These are phyloP conservation scores for Eucommia ulmoides DNA, from an alignment of 257 asterid genomes.

Conservation along the genomic window DNA sequence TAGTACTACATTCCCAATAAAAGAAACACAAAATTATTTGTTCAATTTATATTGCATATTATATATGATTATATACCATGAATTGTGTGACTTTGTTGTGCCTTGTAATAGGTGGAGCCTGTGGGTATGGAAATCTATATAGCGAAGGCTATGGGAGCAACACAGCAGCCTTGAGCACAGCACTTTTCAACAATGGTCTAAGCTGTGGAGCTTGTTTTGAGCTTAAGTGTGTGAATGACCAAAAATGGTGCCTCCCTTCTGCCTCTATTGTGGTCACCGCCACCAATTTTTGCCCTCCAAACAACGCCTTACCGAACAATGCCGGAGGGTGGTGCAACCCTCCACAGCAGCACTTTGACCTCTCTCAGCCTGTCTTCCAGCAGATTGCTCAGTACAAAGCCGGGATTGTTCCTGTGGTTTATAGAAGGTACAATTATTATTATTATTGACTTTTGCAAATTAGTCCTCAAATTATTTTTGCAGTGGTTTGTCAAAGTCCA, in stretches of 20 bases:
- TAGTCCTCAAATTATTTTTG: too few species aligned
- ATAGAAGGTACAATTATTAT: too few species aligned
- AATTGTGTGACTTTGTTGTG: too few species aligned
- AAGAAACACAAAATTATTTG: neutral
- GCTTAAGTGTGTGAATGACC: neutral
- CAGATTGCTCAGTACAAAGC: too few species aligned
- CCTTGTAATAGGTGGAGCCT: neutral
- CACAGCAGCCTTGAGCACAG: neutral
- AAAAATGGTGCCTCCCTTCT: neutral
- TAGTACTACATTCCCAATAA: neutral
- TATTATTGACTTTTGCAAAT: too few species aligned
- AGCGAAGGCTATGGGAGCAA: neutral
- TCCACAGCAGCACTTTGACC: too few species aligned
- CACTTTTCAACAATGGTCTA: neutral
- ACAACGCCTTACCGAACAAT: neutral
- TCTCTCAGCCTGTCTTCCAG: too few species aligned
- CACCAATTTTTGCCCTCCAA: too few species aligned
- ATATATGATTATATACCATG: neutral
- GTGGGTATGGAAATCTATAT: neutral
- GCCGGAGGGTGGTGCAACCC: neutral
- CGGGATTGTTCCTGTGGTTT: too few species aligned
- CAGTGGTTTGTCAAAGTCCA: too few species aligned
- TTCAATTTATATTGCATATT: neutral
- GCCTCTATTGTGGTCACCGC: neutral
- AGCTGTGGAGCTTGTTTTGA: neutral